Conservation (phyloP, 352 stramenopile genomes). For the Phytophthora tubulina region DNA sequence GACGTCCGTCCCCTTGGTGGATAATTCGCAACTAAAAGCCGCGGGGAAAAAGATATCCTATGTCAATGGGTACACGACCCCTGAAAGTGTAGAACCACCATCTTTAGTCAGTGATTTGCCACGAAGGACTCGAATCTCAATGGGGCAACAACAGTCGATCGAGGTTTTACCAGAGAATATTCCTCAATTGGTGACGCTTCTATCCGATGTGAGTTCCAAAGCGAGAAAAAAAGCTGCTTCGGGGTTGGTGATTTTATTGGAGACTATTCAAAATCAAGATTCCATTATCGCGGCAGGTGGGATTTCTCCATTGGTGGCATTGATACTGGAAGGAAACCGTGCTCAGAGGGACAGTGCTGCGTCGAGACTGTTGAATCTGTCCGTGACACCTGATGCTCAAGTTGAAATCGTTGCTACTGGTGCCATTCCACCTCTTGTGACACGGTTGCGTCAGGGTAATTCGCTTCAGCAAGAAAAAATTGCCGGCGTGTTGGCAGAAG, state of each 20-base stretch:
- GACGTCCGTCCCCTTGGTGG: no score
- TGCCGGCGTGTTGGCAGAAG: neutral
- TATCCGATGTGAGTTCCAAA: neutral
- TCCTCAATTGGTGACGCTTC: neutral
- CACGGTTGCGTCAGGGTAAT: neutral
- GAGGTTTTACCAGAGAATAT: neutral
- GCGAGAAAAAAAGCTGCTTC: neutral
- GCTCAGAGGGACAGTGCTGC: neutral
- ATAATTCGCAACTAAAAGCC: no score
- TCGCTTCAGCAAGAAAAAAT: neutral
- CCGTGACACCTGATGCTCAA: neutral
- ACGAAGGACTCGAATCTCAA: neutral
- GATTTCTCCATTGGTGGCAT: neutral
- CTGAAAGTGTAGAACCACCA: neutral
- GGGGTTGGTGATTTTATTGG: neutral
- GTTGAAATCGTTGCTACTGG: neutral
- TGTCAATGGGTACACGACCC: no score
- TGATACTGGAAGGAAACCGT: neutral
- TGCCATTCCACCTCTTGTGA: neutral
- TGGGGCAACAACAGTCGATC: neutral
- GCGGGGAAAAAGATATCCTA: no score
- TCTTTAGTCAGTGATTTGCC: neutral
- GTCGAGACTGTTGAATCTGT: neutral
- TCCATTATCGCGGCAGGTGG: neutral
- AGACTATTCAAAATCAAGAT: neutral